Evolutionary conservation across 306 rosid species (phyloP), one percentile per base, ranked within the genome.

Genomic region (Herpetospermum pedunculosum): DNA sequence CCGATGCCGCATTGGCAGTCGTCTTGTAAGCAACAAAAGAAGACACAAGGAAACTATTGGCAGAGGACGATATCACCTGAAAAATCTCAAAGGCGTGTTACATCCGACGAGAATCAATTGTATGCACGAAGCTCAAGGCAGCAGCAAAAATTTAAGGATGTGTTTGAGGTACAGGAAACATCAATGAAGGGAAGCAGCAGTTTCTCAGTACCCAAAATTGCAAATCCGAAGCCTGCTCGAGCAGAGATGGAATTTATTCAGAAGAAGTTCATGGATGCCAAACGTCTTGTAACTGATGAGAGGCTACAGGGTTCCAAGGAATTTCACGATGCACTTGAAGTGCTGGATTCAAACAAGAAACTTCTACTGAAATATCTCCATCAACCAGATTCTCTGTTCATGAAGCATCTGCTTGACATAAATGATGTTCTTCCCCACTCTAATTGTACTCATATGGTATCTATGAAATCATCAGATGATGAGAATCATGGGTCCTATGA

Each of bases 241-340:
- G 86, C 87, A 44, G 91, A 94, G 74, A 91, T 91, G 83, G 91
- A 92, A 52, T 94, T 87, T 78, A 86, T 94, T 80, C 85, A 81
- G 43, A 97, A 88, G 80, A 94, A 91, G 82, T 91, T 89, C 87
- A 81, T 87, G 84, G 92, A 93, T 82, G 97, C 96, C 75, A 93
- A 91, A 69, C 92, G 97, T 58, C 87, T 94, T 53, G 88, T 92
- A 58, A 83, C 84, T 40, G 82, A 87, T 82, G 89, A 84, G 83
- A 89, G 80, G 86, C 85, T 84, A 26, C 95, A 85, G 79, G 81
- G 88, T 80, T 89, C 98, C 32, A 85, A 81, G 87, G 97, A 91
- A 50, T 89, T 88, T 78, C 78, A 73, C 12, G 89, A 94, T 63
- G 87, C 90, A 46, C 92, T 94, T 75, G 97, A 91, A 78, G 82